A percentile compares a stretch with the other conserved stretches of the same genome.
Conservation (phyloP, 192 early-diverging fungal species). For the Endogone sp. region DNA sequence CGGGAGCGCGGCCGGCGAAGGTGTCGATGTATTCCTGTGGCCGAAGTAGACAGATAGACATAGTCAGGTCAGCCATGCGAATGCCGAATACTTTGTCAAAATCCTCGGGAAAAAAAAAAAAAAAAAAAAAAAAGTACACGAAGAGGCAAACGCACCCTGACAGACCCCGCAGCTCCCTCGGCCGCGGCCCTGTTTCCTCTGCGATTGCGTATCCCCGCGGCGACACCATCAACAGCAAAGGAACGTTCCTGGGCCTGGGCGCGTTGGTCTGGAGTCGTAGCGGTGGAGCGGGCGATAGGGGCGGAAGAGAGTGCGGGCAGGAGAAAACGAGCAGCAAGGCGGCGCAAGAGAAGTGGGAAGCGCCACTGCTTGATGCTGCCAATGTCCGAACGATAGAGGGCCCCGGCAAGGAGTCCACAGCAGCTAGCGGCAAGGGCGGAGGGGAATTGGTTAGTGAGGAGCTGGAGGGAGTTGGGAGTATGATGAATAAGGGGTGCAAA, state of each 20-base stretch:
- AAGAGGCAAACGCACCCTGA: background rate
- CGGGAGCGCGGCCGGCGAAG: constrained; percentile 34
- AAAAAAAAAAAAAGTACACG: too few relatives aligned
- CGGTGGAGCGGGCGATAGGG: constrained; percentile 33
- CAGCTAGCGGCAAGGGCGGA: constrained; percentile 30
- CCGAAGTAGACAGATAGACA: background rate
- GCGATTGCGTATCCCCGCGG: background rate
- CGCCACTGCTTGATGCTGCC: constrained; percentile 50
- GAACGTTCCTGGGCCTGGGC: too few relatives aligned
- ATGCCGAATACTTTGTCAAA: too few relatives aligned
- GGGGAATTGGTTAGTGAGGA: background rate
- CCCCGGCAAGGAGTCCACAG: constrained; percentile 47
- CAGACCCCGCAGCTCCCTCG: background rate
- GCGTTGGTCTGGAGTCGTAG: constrained; percentile 36
- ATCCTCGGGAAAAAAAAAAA: too few relatives aligned
- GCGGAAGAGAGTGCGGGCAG: constrained; percentile 46
- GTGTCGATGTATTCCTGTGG: constrained; percentile 29
- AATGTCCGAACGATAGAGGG: constrained; percentile 48
- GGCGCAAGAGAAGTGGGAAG: constrained; percentile 33
- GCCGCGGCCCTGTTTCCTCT: background rate
- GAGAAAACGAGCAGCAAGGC: constrained; percentile 33
- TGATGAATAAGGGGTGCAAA: background rate
- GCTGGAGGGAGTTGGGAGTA: background rate
- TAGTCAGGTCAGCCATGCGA: constrained; percentile 9
- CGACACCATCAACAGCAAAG: background rate